phyloP scores from a whole-genome alignment of 2,329 filamentous ascomycete genomes.

The Trichoderma afroharzianum region DNA sequence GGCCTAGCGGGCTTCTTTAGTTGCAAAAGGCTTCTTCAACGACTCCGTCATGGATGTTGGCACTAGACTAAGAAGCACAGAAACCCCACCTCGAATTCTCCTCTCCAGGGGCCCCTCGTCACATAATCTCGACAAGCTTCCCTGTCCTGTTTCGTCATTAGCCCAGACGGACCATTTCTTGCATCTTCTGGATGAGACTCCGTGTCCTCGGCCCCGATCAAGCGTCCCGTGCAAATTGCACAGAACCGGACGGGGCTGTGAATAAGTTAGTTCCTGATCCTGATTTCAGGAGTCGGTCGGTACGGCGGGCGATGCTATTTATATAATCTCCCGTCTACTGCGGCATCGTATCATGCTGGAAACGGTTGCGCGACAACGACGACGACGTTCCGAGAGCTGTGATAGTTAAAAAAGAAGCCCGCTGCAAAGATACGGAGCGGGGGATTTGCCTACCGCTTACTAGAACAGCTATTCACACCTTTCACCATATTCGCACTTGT shows the following conservation, averaged over 20 bases:
- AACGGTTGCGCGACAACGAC: conserved; percentile 6
- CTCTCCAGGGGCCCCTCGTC: conserved; percentile 6
- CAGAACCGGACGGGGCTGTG: conserved; percentile 9
- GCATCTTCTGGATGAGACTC: neutral
- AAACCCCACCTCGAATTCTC: conserved; percentile 8
- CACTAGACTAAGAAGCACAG: neutral
- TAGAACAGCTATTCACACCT: neutral
- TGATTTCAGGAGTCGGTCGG: conserved; percentile 10
- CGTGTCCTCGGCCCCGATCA: conserved; percentile 11
- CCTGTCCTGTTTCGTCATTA: conserved; percentile 12
- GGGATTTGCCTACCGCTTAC: neutral
- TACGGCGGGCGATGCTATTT: conserved; percentile 5
- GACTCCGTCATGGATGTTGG: neutral
- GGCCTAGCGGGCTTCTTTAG: neutral
- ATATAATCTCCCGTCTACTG: neutral
- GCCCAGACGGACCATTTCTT: conserved; percentile 3
- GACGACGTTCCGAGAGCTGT: neutral
- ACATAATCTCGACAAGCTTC: conserved; percentile 17
- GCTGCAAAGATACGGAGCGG: neutral
- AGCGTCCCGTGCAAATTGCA: neutral
- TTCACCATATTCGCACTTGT: neutral
- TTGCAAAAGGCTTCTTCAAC: neutral
- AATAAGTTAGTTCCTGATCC: neutral
- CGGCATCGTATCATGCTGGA: neutral
- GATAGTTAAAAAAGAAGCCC: neutral